Percentiles rank a stretch among this genome's conserved stretches.
Evolutionary conservation across 345 rosid species (phyloP).

Genomic region (Erodium maritimum): DNA sequence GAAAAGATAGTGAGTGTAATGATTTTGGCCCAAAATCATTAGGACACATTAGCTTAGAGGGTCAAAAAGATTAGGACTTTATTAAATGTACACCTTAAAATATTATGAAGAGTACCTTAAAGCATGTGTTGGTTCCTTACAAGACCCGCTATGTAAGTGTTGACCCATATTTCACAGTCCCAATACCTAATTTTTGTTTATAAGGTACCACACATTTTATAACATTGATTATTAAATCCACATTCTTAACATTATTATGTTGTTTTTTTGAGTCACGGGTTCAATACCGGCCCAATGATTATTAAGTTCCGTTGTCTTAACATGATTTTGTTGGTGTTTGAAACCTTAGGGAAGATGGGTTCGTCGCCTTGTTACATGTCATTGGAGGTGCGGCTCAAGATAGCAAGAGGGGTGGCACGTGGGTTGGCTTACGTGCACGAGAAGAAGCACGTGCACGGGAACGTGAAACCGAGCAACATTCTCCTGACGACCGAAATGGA

Average conservation of each 20-base stretch:
- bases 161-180: background rate
- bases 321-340: background rate
- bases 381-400: conserved; percentile 52
- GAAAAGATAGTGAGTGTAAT: background rate
- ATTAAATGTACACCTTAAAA: no score
- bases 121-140: no score
- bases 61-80: background rate
- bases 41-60: background rate
- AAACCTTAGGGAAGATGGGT: conserved; percentile 16
- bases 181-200: background rate
- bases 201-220: no score
- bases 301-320: no score
- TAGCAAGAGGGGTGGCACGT: conserved; percentile 69
- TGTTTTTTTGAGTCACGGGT: no score
- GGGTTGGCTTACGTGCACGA: conserved; percentile 70
- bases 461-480: conserved; percentile 67
- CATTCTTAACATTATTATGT: no score
- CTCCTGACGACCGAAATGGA: conserved; percentile 51
- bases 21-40: background rate
- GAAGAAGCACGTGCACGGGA: conserved; percentile 74
- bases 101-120: no score
- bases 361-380: conserved; percentile 41
- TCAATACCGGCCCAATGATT: no score
- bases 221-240: no score
- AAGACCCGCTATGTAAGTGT: no score